Percentiles rank a stretch among this genome's conserved stretches.
Evolutionary conservation across 2,329 filamentous ascomycete species (phyloP).

Genomic region (Pseudogymnoascus pannorum): DNA sequence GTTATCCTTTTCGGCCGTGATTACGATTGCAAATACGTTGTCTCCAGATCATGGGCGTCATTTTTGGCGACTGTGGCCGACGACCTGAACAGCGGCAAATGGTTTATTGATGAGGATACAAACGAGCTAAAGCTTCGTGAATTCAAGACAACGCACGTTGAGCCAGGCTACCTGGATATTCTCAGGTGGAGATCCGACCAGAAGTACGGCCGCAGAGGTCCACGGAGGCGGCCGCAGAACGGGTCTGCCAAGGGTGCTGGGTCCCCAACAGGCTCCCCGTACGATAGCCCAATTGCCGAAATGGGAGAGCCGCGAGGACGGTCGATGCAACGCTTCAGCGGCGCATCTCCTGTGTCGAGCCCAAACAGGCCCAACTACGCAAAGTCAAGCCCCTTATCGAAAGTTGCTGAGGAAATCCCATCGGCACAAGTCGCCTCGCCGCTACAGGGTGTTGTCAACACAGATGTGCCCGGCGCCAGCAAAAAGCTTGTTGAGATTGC

Average conservation of each 20-base stretch:
- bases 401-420: slow-evolving; percentile 61
- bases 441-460: slow-evolving; percentile 17
- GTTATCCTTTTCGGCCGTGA: slow-evolving; percentile 95
- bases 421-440: slow-evolving; percentile 18
- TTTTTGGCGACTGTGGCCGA: slow-evolving; percentile 85
- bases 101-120: slow-evolving; percentile 85
- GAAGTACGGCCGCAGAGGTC: slow-evolving; percentile 64
- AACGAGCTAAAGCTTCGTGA: slow-evolving; percentile 87
- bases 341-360: slow-evolving; percentile 55
- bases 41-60: slow-evolving; percentile 83
- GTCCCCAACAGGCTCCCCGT: slow-evolving; percentile 50
- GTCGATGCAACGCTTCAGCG: slow-evolving; percentile 61
- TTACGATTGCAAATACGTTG: slow-evolving; percentile 97
- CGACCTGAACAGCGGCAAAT: slow-evolving; percentile 82
- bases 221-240: slow-evolving; percentile 39
- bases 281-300: slow-evolving; percentile 57
- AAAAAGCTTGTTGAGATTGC: slow-evolving; percentile 29
- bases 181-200: slow-evolving; percentile 92
- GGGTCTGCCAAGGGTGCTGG: slow-evolving; percentile 31
- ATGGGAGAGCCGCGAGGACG: slow-evolving; percentile 58
- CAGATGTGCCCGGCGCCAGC: slow-evolving; percentile 18
- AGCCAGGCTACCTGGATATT: slow-evolving; percentile 91
- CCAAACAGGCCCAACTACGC: slow-evolving; percentile 59
- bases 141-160: slow-evolving; percentile 82
- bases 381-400: slow-evolving; percentile 64